Evolutionary conservation across 2,329 filamentous ascomycete species (phyloP).

Genomic region (Oidium heveae): DNA sequence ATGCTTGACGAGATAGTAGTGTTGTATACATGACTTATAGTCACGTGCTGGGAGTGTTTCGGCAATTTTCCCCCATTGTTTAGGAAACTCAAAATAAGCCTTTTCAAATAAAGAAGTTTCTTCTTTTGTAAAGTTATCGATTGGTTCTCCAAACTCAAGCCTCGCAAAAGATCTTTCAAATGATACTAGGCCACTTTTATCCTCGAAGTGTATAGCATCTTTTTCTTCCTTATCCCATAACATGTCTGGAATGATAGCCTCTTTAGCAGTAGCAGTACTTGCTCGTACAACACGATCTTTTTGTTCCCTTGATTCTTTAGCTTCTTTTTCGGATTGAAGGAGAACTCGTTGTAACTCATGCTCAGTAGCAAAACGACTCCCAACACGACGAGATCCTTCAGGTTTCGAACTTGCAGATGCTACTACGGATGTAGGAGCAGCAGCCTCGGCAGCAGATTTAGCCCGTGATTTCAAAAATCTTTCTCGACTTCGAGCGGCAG

Average conservation of each 20-base stretch:
- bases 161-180: conserved; percentile 40
- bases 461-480: conserved; percentile 9
- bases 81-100: conserved; percentile 48
- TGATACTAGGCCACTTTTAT: conserved; percentile 38
- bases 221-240: conserved; percentile 34
- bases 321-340: conserved; percentile 44
- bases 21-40: conserved; percentile 60
- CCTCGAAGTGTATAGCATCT: too few relatives aligned
- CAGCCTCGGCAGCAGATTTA: conserved; percentile 9
- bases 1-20: conserved; percentile 64
- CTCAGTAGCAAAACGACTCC: conserved; percentile 39
- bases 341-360: conserved; percentile 48
- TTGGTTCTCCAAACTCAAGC: conserved; percentile 47
- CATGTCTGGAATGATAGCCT: conserved; percentile 50
- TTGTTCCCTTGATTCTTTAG: conserved; percentile 44
- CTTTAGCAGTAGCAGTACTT: conserved; percentile 49
- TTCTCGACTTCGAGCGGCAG: conserved; percentile 10
- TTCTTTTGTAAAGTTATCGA: conserved; percentile 49
- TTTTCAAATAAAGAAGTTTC: conserved; percentile 49
- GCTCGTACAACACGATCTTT: conserved; percentile 38
- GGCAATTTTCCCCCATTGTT: conserved; percentile 62
- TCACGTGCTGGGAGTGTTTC: conserved; percentile 39
- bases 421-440: conserved; percentile 5
- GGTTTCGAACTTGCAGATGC: too few relatives aligned
- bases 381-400: conserved; percentile 22